Evolutionary conservation across 2,329 filamentous ascomycete genomes (phyloP).

Genomic region (Xylariaceae sp.): DNA sequence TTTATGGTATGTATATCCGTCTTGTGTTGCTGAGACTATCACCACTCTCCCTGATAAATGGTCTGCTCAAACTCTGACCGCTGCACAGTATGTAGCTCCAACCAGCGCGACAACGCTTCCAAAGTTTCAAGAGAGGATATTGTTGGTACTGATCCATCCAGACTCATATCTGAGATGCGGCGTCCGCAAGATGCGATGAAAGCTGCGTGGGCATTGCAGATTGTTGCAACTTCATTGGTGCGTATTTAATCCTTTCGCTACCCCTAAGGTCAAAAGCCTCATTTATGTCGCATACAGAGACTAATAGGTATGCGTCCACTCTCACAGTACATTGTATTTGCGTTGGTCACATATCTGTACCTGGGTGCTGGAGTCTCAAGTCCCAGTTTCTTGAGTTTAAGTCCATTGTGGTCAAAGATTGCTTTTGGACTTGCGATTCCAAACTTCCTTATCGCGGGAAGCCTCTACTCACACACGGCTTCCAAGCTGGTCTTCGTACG

Average conservation of each 20-base stretch:
- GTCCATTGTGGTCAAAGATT: slow-evolving; percentile 45
- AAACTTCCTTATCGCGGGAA: slow-evolving; percentile 49
- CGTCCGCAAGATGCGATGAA: slow-evolving; percentile 50
- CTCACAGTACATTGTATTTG: slow-evolving; percentile 45
- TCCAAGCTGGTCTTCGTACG: slow-evolving; percentile 51
- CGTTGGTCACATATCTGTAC: slow-evolving; percentile 50
- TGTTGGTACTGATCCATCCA: too few species aligned
- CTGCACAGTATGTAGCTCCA: too few species aligned
- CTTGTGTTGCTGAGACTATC: too few species aligned
- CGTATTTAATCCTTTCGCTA: too few species aligned
- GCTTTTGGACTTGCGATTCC: slow-evolving; percentile 50
- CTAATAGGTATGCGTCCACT: too few species aligned
- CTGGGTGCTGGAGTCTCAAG: slow-evolving; percentile 44
- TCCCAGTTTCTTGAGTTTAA: slow-evolving; percentile 47
- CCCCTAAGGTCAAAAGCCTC: too few species aligned
- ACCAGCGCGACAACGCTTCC: too few species aligned
- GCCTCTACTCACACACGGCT: slow-evolving; percentile 50
- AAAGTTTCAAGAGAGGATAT: too few species aligned
- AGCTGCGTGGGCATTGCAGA: slow-evolving; percentile 48
- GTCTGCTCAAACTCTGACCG: too few species aligned
- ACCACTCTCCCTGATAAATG: too few species aligned
- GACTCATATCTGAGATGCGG: slow-evolving; percentile 51
- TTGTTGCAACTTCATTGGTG: slow-evolving; percentile 44
- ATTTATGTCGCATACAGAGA: too few species aligned
- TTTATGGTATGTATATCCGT: slow-evolving; percentile 34